A percentile compares a stretch with the other conserved stretches of the same genome.
Evolutionary conservation across 768 basidiomycete genomes (phyloP).

Genomic region (Mrakia gelida): DNA sequence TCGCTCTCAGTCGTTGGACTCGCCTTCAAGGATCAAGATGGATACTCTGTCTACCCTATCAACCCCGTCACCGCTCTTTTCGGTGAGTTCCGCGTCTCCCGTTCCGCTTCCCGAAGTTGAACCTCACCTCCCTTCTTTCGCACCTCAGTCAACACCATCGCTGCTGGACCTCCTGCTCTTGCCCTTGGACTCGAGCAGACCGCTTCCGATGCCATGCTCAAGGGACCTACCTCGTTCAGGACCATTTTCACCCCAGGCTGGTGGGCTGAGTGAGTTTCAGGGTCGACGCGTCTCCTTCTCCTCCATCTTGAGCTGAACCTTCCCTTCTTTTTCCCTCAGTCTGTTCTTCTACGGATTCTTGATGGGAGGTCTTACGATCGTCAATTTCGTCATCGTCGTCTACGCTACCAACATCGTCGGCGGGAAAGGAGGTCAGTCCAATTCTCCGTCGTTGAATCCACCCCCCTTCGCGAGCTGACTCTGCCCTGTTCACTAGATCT

Average conservation of each 20-base stretch:
- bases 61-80: constrained; percentile 51
- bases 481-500: constrained; percentile 30
- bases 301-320: no score
- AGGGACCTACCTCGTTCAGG: constrained; percentile 46
- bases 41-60: constrained; percentile 56
- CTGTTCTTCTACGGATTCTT: constrained; percentile 46
- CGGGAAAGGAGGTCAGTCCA: not conserved
- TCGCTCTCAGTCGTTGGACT: constrained; percentile 50
- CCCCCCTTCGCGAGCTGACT: not conserved
- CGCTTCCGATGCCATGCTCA: constrained; percentile 53
- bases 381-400: constrained; percentile 43
- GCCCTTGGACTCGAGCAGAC: constrained; percentile 41
- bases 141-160: constrained; percentile 40
- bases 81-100: constrained; percentile 1
- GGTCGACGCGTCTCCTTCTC: no score
- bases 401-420: constrained; percentile 29
- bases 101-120: no score
- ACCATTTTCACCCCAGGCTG: constrained; percentile 46
- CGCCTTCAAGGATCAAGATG: constrained; percentile 53
- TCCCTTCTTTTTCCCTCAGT: not conserved
- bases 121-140: not conserved
- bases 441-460: constrained; percentile 21
- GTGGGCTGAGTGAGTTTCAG: constrained; percentile 38
- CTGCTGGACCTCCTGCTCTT: constrained; percentile 48
- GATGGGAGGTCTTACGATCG: constrained; percentile 38